Conservation (phyloP, 2,329 filamentous ascomycete species). For the Alternaria alternata region DNA sequence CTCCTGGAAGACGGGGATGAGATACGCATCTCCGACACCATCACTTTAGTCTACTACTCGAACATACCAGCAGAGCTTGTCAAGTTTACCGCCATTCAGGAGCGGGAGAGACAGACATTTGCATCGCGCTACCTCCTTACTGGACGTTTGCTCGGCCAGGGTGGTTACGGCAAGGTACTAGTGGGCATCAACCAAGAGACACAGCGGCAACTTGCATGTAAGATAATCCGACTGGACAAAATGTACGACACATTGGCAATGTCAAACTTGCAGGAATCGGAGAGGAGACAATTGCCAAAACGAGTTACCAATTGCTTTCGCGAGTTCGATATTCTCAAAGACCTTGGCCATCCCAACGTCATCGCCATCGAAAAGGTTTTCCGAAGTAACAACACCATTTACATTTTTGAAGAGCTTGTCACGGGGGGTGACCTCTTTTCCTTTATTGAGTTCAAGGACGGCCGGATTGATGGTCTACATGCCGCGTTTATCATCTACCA, state of each 20-base stretch:
- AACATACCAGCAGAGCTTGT: slow-evolving; percentile 8
- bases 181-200: slow-evolving; percentile 62
- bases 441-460: slow-evolving; percentile 61
- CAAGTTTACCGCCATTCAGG: slow-evolving; percentile 32
- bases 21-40: slow-evolving; percentile 44
- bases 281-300: slow-evolving; percentile 32
- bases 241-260: slow-evolving; percentile 20
- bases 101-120: slow-evolving; percentile 56
- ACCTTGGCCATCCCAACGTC: slow-evolving; percentile 68
- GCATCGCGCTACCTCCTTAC: slow-evolving; percentile 59
- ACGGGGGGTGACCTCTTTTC: slow-evolving; percentile 69
- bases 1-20: slow-evolving; percentile 56
- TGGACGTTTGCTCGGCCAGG: slow-evolving; percentile 61
- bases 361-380: slow-evolving; percentile 65
- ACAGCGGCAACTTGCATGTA: slow-evolving; percentile 72
- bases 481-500: slow-evolving; percentile 64
- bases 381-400: slow-evolving; percentile 61
- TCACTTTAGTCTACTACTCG: slow-evolving; percentile 41
- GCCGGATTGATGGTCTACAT: slow-evolving; percentile 58
- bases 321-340: slow-evolving; percentile 60
- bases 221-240: slow-evolving; percentile 64
- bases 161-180: slow-evolving; percentile 63
- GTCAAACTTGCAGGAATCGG: slow-evolving; percentile 12
- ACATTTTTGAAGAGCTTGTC: slow-evolving; percentile 68
- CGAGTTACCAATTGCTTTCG: slow-evolving; percentile 43